Base-by-base conservation (phyloP, 345 rosid species). In the Odontarrhena argentea region DNA sequence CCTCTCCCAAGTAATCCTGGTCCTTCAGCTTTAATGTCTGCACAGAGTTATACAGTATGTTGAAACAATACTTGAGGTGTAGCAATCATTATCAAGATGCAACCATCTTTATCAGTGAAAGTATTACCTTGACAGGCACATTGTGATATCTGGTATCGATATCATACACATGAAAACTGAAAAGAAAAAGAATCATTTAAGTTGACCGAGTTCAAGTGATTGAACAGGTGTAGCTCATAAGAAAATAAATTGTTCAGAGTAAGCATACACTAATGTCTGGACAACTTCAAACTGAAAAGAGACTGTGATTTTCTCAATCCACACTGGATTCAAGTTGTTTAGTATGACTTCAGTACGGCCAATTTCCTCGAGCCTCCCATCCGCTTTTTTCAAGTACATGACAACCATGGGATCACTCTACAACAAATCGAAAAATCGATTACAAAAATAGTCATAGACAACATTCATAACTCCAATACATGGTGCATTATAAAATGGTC, bases 361-460 rank as follows among this genome's bases (percentile, higher is more conserved):
- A 75, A 92, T 77, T 80, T 92, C 98, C 74, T 86, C 86, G 28
- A 92, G 81, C 22, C 18, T 61, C 58, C 95, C 95, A 68, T 89
- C 85, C 26, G 15, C 61, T 75, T 81, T 89, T 76, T 70, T 87
- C 47, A 73, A 30, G 60, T 84, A 89, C 32, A 81, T 72, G 80
- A 87, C 85, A 58, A 77, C 80, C 91, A 89, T 82, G 1, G 96
- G 96, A 68, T 92, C 98, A 76, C 98, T 92, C 98, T 89, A 64
- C 71, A 76, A 63, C 24, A 77, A 51, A 59, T 8, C 1, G 24
- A 60, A 8, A 43, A 12, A 45, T 9, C 36, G 36, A 32, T 32
- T 5, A 32, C 6, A 32, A 4, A 4, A 38, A 38, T 2, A 51
- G 55, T 35, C 0, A 43, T 55, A 14, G 47, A 10, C 15, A 43